Conservation (phyloP, 2,329 filamentous ascomycete genomes). For the Talaromyces sp. region DNA sequence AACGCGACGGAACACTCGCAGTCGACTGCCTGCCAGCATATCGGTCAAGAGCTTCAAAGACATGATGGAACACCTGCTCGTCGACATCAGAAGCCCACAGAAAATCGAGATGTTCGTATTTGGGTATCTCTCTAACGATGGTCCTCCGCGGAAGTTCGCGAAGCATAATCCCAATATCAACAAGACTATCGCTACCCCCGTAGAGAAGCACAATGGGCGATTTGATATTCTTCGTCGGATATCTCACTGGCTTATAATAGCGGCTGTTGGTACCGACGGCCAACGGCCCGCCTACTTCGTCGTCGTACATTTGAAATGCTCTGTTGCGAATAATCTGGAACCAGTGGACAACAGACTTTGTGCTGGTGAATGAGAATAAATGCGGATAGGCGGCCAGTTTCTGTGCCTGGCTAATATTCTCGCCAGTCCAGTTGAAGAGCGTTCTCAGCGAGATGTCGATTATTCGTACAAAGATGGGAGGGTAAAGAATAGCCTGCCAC, state of each 20-base stretch:
- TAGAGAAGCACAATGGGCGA: constrained; percentile 92
- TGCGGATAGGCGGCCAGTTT: constrained; percentile 95
- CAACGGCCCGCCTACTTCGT: constrained; percentile 77
- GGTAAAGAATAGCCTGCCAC: constrained; percentile 95
- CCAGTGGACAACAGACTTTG: constrained; percentile 97
- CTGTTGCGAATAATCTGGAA: constrained; percentile 98
- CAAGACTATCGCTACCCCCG: constrained; percentile 85
- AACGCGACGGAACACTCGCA: neutral
- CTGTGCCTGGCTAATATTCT: constrained; percentile 78
- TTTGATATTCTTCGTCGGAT: constrained; percentile 94
- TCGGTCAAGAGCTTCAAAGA: constrained; percentile 79
- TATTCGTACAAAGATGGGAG: constrained; percentile 80
- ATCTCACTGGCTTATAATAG: constrained; percentile 94
- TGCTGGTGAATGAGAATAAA: constrained; percentile 93
- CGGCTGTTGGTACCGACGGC: constrained; percentile 66
- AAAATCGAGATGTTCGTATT: constrained; percentile 96
- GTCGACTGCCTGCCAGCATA: constrained; percentile 34
- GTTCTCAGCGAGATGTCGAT: constrained; percentile 79
- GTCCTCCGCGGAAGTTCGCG: constrained; percentile 81
- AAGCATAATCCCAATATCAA: constrained; percentile 91
- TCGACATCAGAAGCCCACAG: constrained; percentile 88
- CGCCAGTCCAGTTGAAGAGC: constrained; percentile 82
- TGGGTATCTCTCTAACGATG: constrained; percentile 75
- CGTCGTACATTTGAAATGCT: constrained; percentile 97
- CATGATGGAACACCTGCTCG: constrained; percentile 78